Conservation (phyloP, 352 stramenopile species). For the Globisporangium middletonii region DNA sequence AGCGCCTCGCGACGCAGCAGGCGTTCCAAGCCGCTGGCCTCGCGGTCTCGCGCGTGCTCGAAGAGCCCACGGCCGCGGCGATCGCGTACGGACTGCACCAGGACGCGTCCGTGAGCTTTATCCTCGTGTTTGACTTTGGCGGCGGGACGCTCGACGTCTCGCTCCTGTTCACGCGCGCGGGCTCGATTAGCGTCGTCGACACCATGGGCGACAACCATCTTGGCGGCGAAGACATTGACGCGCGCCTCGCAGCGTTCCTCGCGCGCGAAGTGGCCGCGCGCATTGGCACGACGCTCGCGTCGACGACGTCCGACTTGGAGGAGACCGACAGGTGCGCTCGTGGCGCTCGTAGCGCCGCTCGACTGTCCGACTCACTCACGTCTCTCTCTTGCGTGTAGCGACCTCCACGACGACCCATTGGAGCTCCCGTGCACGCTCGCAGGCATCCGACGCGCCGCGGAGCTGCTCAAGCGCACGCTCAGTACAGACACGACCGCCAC, state of each 20-base stretch:
- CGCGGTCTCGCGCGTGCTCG: slow-evolving; percentile 93
- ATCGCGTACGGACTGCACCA: slow-evolving; percentile 98
- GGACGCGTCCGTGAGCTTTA: slow-evolving; percentile 86
- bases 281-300: slow-evolving; percentile 25
- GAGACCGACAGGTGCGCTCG: slow-evolving; percentile 11
- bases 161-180: slow-evolving; percentile 93
- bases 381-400: slow-evolving; percentile 1
- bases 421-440: slow-evolving; percentile 41
- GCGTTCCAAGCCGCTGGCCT: slow-evolving; percentile 89
- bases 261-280: slow-evolving; percentile 65
- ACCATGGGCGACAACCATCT: slow-evolving; percentile 94
- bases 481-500: slow-evolving; percentile 20
- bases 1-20: slow-evolving; percentile 80
- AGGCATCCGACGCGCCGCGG: slow-evolving; percentile 46
- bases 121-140: slow-evolving; percentile 98
- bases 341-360: too few relatives aligned
- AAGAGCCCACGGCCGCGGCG: slow-evolving; percentile 97
- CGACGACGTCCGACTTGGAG: slow-evolving; percentile 18
- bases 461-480: slow-evolving; percentile 49
- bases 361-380: too few relatives aligned
- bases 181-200: slow-evolving; percentile 89
- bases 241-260: slow-evolving; percentile 85
- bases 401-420: slow-evolving; percentile 14
- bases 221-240: slow-evolving; percentile 93
- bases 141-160: slow-evolving; percentile 96